Percentiles rank a stretch among this genome's conserved stretches.
Evolutionary conservation across 345 rosid genomes (phyloP).

Genomic region (Hypericum perforatum): DNA sequence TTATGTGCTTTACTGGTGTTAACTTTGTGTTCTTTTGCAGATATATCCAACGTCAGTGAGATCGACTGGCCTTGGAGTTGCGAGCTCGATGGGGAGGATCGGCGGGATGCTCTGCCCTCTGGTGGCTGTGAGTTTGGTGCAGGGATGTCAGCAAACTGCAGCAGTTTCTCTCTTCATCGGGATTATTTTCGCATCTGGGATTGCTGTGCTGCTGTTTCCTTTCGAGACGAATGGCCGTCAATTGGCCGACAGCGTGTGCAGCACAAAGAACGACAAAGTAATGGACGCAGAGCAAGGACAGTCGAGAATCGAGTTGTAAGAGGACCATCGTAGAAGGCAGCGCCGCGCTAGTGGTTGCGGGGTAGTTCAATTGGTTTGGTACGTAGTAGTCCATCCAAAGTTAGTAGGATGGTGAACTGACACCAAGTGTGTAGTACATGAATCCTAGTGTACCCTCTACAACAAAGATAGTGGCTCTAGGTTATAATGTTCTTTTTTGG

Average conservation of each 20-base stretch:
- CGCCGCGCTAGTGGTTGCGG: too few relatives aligned
- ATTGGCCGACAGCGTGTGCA: background rate
- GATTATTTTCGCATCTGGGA: background rate
- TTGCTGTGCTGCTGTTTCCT: background rate
- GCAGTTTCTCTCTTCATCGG: background rate
- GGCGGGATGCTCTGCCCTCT: slow-evolving; percentile 1
- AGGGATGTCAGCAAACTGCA: background rate
- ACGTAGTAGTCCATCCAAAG: too few relatives aligned
- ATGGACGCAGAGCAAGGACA: too few relatives aligned
- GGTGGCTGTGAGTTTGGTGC: background rate
- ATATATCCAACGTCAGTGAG: slow-evolving; percentile 1
- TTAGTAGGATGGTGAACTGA: too few relatives aligned
- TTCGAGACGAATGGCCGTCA: background rate
- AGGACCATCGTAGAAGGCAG: too few relatives aligned
- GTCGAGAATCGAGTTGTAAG: too few relatives aligned
- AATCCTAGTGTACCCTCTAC: too few relatives aligned
- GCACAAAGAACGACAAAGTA: background rate
- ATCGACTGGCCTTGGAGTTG: background rate
- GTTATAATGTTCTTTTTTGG: too few relatives aligned
- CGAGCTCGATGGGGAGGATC: background rate
- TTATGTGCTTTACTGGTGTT: too few relatives aligned
- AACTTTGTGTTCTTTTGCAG: background rate
- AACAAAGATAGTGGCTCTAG: too few relatives aligned
- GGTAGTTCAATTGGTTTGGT: too few relatives aligned
- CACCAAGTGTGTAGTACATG: too few relatives aligned